Evolutionary conservation across 2,329 filamentous ascomycete genomes (phyloP).

Genomic region (Geosmithia flava): DNA sequence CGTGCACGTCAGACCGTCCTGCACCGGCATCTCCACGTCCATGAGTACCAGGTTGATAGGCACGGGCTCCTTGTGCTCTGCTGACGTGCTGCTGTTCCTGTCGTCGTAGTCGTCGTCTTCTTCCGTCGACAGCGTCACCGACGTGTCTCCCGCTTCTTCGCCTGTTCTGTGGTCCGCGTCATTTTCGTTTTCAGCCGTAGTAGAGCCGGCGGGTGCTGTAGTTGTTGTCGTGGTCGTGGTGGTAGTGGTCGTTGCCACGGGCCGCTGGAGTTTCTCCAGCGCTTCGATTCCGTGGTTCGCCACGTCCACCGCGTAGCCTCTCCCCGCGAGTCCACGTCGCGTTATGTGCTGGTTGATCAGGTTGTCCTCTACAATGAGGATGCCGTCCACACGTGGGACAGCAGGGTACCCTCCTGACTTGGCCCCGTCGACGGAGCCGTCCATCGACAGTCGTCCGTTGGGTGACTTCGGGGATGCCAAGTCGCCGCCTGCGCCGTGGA

Average conservation of each 20-base stretch:
- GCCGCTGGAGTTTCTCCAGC: constrained; percentile 30
- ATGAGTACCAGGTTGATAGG: constrained; percentile 53
- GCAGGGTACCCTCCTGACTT: not conserved
- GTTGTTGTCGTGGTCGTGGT: not conserved
- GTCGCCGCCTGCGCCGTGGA: not conserved
- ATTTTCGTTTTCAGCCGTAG: no score
- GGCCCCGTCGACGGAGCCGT: constrained; percentile 8
- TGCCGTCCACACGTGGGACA: constrained; percentile 17
- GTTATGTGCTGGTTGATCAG: constrained; percentile 47
- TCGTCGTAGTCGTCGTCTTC: not conserved
- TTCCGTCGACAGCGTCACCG: constrained; percentile 3
- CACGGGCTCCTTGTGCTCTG: constrained; percentile 8
- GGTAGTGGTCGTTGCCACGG: constrained; percentile 6
- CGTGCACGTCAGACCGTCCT: constrained; percentile 58
- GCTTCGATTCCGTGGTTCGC: constrained; percentile 46
- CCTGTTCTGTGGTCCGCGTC: no score
- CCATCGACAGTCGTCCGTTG: not conserved
- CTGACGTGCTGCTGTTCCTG: not conserved
- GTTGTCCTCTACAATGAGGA: constrained; percentile 50
- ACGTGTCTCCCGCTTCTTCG: not conserved
- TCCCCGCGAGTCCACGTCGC: constrained; percentile 34
- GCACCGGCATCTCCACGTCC: constrained; percentile 68
- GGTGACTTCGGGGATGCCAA: not conserved
- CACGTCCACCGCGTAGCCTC: constrained; percentile 36
- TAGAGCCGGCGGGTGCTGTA: no score